Evolutionary conservation across 2,329 filamentous ascomycete species (phyloP).

Genomic region (Ceratocystiopsis brevicomis): DNA sequence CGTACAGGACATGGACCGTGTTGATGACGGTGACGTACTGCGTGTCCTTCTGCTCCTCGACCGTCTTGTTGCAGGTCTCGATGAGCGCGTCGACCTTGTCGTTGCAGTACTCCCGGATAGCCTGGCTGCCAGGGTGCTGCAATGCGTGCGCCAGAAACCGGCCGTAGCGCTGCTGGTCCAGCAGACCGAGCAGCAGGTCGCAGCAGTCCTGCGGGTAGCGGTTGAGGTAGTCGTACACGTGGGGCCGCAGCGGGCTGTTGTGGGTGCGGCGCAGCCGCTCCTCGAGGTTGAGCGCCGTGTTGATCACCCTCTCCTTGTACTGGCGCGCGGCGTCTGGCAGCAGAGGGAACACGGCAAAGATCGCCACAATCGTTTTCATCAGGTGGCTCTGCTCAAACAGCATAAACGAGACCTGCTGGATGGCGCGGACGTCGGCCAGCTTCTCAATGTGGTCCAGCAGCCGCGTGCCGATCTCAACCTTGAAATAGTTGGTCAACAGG

Average conservation of each 20-base stretch:
- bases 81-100: constrained; percentile 56
- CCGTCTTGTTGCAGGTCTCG: constrained; percentile 42
- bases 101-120: constrained; percentile 56
- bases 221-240: constrained; percentile 84
- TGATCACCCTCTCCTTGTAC: constrained; percentile 79
- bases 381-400: constrained; percentile 81
- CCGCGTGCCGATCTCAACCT: constrained; percentile 86
- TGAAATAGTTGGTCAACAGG: constrained; percentile 93
- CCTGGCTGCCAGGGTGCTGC: constrained; percentile 51
- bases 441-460: constrained; percentile 87
- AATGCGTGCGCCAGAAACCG: constrained; percentile 82
- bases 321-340: constrained; percentile 73
- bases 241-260: constrained; percentile 76
- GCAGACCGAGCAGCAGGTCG: constrained; percentile 55
- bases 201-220: constrained; percentile 81
- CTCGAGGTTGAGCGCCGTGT: constrained; percentile 79
- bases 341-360: constrained; percentile 95
- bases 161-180: constrained; percentile 75
- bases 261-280: constrained; percentile 68
- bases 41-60: constrained; percentile 49
- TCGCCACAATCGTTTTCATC: constrained; percentile 88
- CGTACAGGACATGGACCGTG: constrained; percentile 66
- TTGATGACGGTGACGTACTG: constrained; percentile 58
- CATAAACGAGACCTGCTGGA: constrained; percentile 86
- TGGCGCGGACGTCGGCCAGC: constrained; percentile 59